phyloP scores from a whole-genome alignment of 192 early-diverging fungal species.

The Mortierella alpina region DNA sequence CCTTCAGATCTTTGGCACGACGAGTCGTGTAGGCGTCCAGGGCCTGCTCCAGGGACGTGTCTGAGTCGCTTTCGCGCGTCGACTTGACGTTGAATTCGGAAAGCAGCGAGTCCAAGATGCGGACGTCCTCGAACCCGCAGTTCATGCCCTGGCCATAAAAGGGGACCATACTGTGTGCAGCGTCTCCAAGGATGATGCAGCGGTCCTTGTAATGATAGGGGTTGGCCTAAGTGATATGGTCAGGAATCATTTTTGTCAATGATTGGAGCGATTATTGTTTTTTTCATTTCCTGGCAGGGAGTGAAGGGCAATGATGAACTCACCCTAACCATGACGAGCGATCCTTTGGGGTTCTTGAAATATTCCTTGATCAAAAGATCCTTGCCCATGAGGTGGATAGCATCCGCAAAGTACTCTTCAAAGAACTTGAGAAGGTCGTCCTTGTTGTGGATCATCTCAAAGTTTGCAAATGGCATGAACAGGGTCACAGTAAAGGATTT shows the following conservation, averaged over 20 bases:
- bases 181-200: conserved; percentile 90
- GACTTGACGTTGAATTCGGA: conserved; percentile 62
- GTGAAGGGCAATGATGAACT: not conserved
- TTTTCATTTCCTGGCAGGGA: not conserved
- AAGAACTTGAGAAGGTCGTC: conserved; percentile 78
- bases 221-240: conserved; percentile 51
- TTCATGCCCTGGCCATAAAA: conserved; percentile 99
- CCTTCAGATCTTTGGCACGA: conserved; percentile 80
- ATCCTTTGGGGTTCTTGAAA: conserved; percentile 85
- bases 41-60: conserved; percentile 60
- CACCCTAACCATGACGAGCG: conserved; percentile 86
- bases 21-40: conserved; percentile 78
- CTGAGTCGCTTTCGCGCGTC: conserved; percentile 14
- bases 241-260: not conserved
- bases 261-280: not conserved
- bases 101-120: conserved; percentile 70
- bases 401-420: conserved; percentile 78
- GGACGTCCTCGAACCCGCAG: conserved; percentile 95
- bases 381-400: conserved; percentile 81
- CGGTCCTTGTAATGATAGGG: conserved; percentile 88
- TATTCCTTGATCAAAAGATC: conserved; percentile 79
- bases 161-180: conserved; percentile 98
- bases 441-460: conserved; percentile 75
- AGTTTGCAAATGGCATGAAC: conserved; percentile 93
- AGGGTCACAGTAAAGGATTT: conserved; percentile 95